phyloP scores from a whole-genome alignment of 1,139 yeast genomes.

The Protomyces gravidus region DNA sequence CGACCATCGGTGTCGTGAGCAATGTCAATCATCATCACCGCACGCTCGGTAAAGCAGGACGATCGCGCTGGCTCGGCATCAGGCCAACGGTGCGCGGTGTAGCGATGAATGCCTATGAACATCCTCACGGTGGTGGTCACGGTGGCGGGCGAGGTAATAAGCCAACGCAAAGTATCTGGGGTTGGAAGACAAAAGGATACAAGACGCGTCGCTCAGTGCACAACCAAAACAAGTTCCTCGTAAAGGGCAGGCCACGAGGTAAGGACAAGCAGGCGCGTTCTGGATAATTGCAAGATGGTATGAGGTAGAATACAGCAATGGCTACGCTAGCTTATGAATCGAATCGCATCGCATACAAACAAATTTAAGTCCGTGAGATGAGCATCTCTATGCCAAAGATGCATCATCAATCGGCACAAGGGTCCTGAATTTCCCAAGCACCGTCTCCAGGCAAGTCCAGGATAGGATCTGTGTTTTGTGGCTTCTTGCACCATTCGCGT shows the following conservation, averaged over 20 bases:
- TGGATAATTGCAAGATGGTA: not conserved
- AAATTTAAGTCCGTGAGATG: not conserved
- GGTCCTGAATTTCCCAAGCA: not conserved
- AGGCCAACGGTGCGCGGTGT: slow-evolving; percentile 97
- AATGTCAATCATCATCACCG: slow-evolving; percentile 88
- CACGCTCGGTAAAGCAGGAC: slow-evolving; percentile 95
- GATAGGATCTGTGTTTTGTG: not conserved
- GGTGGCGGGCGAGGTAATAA: slow-evolving; percentile 97
- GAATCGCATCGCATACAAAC: not conserved
- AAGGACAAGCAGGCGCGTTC: slow-evolving; percentile 29
- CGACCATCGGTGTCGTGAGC: slow-evolving; percentile 92
- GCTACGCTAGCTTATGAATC: not conserved
- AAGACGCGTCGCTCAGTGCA: slow-evolving; percentile 85
- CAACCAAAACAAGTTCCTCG: slow-evolving; percentile 73
- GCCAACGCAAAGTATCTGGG: slow-evolving; percentile 95
- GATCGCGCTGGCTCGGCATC: slow-evolving; percentile 85
- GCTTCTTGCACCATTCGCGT: slow-evolving; percentile 31
- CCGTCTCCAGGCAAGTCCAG: not conserved
- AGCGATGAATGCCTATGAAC: slow-evolving; percentile 96
- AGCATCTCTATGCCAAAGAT: not conserved
- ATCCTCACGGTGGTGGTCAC: slow-evolving; percentile 99
- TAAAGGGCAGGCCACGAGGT: slow-evolving; percentile 52
- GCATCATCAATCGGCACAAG: not conserved
- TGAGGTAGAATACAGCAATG: not conserved
- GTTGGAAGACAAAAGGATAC: slow-evolving; percentile 81